Conservation (phyloP, 1,139 yeast species). For the Pichia sp. region DNA sequence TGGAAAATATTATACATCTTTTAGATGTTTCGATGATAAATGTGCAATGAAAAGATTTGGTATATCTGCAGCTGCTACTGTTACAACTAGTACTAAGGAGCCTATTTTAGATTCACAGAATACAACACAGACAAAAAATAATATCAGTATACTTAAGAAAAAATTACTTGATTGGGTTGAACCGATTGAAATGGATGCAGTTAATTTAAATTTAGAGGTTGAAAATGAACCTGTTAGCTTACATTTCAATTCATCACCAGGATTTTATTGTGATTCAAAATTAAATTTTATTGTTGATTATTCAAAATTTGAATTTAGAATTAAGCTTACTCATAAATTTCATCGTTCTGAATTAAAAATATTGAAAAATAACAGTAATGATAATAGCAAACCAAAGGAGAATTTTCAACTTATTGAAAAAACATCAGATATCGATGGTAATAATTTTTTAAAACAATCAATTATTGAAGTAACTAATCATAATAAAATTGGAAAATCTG, state of each 20-base stretch:
- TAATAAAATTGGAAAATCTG: too few species aligned
- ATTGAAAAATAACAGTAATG: too few species aligned
- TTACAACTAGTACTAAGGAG: too few species aligned
- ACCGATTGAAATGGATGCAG: conserved; percentile 1
- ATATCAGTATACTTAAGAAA: conserved; percentile 1
- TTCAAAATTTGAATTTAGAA: conserved; percentile 1
- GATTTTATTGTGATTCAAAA: conserved; percentile 8
- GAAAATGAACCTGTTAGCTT: conserved; percentile 5
- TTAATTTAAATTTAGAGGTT: conserved; percentile 2
- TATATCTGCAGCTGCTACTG: not conserved
- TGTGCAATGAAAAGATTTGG: conserved; percentile 18
- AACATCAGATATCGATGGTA: too few species aligned
- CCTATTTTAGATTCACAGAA: too few species aligned
- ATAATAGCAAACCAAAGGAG: too few species aligned
- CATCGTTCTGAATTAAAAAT: conserved; percentile 8
- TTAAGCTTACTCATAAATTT: conserved; percentile 7
- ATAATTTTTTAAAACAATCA: too few species aligned
- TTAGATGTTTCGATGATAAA: conserved; percentile 25
- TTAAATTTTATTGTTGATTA: conserved; percentile 12
- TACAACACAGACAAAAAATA: too few species aligned
- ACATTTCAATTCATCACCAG: not conserved
- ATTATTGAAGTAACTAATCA: too few species aligned
- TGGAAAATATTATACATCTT: conserved; percentile 26
- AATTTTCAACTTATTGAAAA: too few species aligned
- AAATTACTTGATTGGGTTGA: conserved; percentile 10